phyloP scores from a whole-genome alignment of 305 asterid species.

The Fraxinus velutina region DNA sequence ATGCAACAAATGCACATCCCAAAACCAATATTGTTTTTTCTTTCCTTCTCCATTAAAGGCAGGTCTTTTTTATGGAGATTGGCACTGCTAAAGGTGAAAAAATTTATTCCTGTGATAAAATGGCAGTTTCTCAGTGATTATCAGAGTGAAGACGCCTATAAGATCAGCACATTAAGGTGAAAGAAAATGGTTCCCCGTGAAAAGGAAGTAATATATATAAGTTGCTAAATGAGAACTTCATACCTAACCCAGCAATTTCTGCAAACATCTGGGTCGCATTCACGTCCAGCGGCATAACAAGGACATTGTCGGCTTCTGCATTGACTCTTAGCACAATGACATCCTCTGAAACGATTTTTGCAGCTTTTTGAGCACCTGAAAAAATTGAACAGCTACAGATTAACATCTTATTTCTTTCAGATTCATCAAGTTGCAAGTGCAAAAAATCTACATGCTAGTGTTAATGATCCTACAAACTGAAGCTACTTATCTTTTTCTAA shows the following conservation, averaged over 20 bases:
- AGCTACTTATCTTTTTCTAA: neutral
- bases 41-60: neutral
- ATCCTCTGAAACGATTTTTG: conserved; percentile 95
- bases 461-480: neutral
- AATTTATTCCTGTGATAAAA: neutral
- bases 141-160: neutral
- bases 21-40: neutral
- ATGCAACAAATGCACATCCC: neutral
- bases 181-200: neutral
- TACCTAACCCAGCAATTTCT: conserved; percentile 99
- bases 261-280: conserved; percentile 99
- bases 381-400: conserved; percentile 20
- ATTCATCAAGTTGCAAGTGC: conserved; percentile 16
- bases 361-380: conserved; percentile 92
- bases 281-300: conserved; percentile 99
- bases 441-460: neutral
- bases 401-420: conserved; percentile 9
- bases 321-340: conserved; percentile 99
- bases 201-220: neutral
- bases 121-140: neutral
- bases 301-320: conserved; percentile 99
- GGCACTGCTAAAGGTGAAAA: neutral
- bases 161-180: neutral
- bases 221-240: conserved; percentile 18
- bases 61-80: neutral